These are phyloP conservation scores for Auricularia auricula-judae DNA, from an alignment of 768 basidiomycete species.

Conservation along the genomic window DNA sequence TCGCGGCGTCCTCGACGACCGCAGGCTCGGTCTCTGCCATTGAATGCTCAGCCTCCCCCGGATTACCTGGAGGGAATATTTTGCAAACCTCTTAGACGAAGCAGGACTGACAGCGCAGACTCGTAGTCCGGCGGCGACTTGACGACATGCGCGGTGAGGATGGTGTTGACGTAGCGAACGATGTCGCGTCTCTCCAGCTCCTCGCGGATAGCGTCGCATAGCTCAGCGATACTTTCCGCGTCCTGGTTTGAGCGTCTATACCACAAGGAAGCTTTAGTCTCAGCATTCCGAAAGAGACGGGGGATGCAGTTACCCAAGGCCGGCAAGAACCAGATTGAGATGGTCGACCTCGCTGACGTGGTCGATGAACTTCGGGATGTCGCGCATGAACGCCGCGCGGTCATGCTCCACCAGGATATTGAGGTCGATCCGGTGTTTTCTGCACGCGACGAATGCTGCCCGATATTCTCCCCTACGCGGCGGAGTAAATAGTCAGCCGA, in stretches of 20 bases:
- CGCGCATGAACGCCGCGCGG: constrained; percentile 49
- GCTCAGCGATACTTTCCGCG: constrained; percentile 45
- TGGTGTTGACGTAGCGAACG: constrained; percentile 76
- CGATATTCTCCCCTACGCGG: constrained; percentile 56
- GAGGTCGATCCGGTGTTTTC: constrained; percentile 89
- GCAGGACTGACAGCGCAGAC: constrained; percentile 62
- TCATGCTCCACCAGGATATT: constrained; percentile 80
- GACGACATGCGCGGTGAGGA: constrained; percentile 87
- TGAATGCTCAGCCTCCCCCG: not conserved
- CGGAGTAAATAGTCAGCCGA: not conserved
- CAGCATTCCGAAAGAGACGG: not conserved
- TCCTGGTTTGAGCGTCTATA: constrained; percentile 48
- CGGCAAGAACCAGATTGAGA: constrained; percentile 84
- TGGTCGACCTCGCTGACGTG: constrained; percentile 87
- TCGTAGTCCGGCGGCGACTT: constrained; percentile 89
- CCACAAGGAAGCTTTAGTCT: not conserved
- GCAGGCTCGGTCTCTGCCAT: constrained; percentile 46
- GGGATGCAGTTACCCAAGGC: constrained; percentile 51
- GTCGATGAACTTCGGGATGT: constrained; percentile 59
- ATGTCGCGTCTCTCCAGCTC: constrained; percentile 65
- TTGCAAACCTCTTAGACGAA: constrained; percentile 61
- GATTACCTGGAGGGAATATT: not conserved
- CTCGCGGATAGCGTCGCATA: constrained; percentile 68
- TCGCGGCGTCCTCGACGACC: constrained; percentile 91
- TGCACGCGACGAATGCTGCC: constrained; percentile 81